Base-by-base conservation (phyloP, 176 grass and related monocot genomes). In the Musa itinerans region DNA sequence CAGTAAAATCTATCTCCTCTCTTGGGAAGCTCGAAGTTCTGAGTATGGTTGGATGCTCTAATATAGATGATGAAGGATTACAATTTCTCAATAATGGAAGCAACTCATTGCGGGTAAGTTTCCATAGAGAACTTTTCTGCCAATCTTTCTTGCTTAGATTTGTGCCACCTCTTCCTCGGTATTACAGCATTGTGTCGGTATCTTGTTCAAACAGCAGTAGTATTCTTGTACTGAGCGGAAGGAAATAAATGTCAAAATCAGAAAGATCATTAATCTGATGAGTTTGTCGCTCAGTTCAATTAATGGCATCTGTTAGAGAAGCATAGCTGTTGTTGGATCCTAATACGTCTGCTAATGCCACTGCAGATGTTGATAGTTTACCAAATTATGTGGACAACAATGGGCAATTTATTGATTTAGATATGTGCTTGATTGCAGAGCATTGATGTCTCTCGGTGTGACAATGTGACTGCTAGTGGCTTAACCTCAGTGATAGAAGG, bases 371-470 rank as follows among this genome's bases (percentile, higher is more conserved):
- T 43, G 34, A 43, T 43, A 43, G 34, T 43, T 43, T 50, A 53
- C 0, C 19, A 53, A 53, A 53, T 10, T 10, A n/a, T 51, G n/a
- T 52, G 17, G 19, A 20, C 34, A 43, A 43, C 34, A 43, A 43
- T 43, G 34, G 34, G 34, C 34, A 43, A 43, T 43, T 43, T 6
- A 43, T 43, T 43, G 43, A 68, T 67, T 54, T 1, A 66, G 67
- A 15, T 27, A 25, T 62, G 14, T 70, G 65, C 66, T 78, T 81
- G 50, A 54, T 91, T 80, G 71, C 83, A 99, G 95, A 87, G 78
- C 55, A 77, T 99, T 83, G 88, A 99, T 89, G 78, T 94, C 54
- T 99, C 95, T 69, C 88, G 95, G 80, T 99, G 90, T 65, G 78
- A 87, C 69, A 89, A 94, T 57, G 95, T 99, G 64, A 99, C 81